Evolutionary conservation across 2,329 filamentous ascomycete genomes (phyloP), one percentile per base, ranked within the genome.

Genomic region (Beauveria medogensis): DNA sequence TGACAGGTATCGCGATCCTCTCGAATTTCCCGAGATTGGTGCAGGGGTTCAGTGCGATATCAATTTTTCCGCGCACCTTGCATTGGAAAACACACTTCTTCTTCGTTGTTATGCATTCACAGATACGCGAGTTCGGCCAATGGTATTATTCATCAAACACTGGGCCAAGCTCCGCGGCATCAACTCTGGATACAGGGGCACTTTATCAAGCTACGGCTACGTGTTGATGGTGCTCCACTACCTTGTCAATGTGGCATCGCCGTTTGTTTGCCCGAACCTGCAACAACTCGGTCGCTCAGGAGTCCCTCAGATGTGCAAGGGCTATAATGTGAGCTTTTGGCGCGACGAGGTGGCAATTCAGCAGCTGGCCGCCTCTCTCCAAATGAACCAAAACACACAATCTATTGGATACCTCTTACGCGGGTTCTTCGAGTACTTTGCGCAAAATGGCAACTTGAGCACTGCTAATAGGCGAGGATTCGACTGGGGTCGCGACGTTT

Each of bases 221-320:
- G 91, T 94, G 5, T 77, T 96, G 44, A 96, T 97, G 92, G 86
- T 95, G 5, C 77, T 96, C 18, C 92, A 97, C 73, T 96, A 93
- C 69, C 82, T 96, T 30, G 85, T 94, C 69, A 96, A 96, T 67
- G 73, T 96, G 57, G 89, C 83, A 1, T 79, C 84, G 53, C 92
- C 92, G 0, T 91, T 91, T 59, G 89, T 97, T 20, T 86, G 91
- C 62, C 91, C 90, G 0, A 96, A 97, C 68, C 80, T 97, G 2
- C 91, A 95, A 69, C 74, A 80, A 59, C 77, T 81, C 66, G 80
- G 74, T 41, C 78, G 75, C 10, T 75, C 72, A 9, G 40, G 48
- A 59, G 63, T 2, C 63, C 60, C 6, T 54, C 62, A 14, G 74
- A 74, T 72, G 1, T 85, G 87, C 64, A 81, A 86, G 64, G 90